A percentile compares a stretch with the other conserved stretches of the same genome.
phyloP scores from a whole-genome alignment of 306 rosid species.

The Lagenaria siceraria region DNA sequence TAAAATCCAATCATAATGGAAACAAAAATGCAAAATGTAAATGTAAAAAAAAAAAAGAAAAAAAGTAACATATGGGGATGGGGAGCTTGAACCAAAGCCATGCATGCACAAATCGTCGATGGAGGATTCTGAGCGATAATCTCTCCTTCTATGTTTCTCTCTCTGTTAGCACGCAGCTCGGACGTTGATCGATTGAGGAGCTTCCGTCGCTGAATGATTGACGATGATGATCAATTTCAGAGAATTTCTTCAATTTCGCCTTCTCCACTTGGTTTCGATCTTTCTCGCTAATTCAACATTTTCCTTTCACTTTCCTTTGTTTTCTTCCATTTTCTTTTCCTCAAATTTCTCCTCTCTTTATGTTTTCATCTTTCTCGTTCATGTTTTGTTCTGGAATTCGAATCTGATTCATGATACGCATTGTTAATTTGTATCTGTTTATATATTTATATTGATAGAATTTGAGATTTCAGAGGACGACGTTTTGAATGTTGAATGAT shows the following conservation, averaged over 20 bases:
- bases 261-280: slow-evolving; percentile 4
- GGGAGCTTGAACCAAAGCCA: not conserved
- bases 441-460: not conserved
- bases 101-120: slow-evolving; percentile 4
- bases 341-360: not conserved
- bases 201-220: not conserved
- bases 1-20: not conserved
- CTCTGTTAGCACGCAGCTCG: not conserved
- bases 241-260: slow-evolving; percentile 8
- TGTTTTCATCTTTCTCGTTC: not conserved
- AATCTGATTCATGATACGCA: not conserved
- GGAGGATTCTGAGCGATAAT: slow-evolving; percentile 3
- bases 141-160: not conserved
- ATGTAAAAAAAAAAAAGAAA: not conserved
- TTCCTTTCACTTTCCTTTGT: not conserved
- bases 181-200: not conserved
- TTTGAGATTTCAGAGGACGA: not conserved
- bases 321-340: not conserved
- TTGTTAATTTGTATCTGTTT: not conserved
- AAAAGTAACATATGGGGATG: not conserved
- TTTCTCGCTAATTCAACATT: not conserved
- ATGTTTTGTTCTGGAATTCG: not conserved
- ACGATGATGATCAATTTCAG: slow-evolving; percentile 1
- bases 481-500: not conserved
- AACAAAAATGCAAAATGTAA: too few species aligned